Conservation (phyloP, 345 rosid species). For the Mercurialis annua region DNA sequence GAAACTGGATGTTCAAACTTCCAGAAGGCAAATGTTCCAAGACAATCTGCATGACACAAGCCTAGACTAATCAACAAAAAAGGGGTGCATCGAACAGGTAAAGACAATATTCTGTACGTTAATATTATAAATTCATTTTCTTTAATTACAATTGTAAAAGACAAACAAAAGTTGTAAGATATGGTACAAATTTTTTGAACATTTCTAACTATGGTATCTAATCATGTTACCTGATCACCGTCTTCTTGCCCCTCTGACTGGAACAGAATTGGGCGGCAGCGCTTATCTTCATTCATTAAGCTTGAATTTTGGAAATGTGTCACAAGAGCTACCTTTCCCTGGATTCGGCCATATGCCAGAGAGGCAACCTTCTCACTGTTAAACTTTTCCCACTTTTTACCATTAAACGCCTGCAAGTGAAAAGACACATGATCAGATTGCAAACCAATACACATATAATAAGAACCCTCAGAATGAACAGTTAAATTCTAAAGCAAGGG, state of each 20-base stretch:
- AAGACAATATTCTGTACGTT: background rate
- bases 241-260: slow-evolving; percentile 59
- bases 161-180: background rate
- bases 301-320: slow-evolving; percentile 86
- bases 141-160: background rate
- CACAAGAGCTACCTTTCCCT: slow-evolving; percentile 88
- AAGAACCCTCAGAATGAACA: background rate
- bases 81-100: background rate
- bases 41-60: slow-evolving; percentile 21
- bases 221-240: slow-evolving; percentile 53
- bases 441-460: background rate
- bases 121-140: background rate
- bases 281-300: slow-evolving; percentile 76
- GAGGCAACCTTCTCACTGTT: slow-evolving; percentile 93
- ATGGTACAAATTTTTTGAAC: background rate
- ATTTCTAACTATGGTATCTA: background rate
- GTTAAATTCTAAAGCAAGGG: background rate
- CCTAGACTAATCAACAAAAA: background rate
- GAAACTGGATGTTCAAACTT: slow-evolving; percentile 40
- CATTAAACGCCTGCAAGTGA: slow-evolving; percentile 67
- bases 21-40: slow-evolving; percentile 38
- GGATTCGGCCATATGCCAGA: slow-evolving; percentile 88
- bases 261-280: slow-evolving; percentile 73
- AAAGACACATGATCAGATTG: background rate
- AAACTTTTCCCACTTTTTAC: slow-evolving; percentile 95